These are phyloP conservation scores for Cryphonectria nitschkei DNA, from an alignment of 2,329 filamentous ascomycete species.

Conservation along the genomic window DNA sequence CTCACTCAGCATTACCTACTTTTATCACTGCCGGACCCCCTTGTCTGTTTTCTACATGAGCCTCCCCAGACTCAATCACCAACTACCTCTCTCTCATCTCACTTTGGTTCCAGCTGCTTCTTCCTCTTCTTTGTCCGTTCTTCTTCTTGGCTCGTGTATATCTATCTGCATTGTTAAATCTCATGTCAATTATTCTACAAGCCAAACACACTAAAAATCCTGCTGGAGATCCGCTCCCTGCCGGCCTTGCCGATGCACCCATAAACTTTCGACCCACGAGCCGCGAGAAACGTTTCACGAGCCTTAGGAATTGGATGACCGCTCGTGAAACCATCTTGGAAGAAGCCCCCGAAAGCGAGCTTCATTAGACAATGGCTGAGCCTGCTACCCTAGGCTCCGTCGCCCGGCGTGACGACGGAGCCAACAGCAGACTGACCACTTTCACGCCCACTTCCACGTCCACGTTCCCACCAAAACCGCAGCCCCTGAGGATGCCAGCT, in stretches of 20 bases:
- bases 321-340: not conserved
- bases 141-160: not conserved
- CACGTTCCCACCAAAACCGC: slow-evolving; percentile 11
- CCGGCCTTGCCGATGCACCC: slow-evolving; percentile 23
- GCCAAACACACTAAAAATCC: not conserved
- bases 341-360: not conserved
- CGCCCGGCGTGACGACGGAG: not conserved
- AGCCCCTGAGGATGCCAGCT: slow-evolving; percentile 8
- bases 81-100: not conserved
- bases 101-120: not conserved
- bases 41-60: not conserved
- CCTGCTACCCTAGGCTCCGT: not conserved
- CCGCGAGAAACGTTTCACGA: slow-evolving; percentile 1
- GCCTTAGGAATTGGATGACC: not conserved
- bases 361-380: slow-evolving; percentile 5
- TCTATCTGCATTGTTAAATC: slow-evolving; percentile 12
- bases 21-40: not conserved
- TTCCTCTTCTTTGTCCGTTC: not conserved
- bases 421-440: not conserved
- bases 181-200: slow-evolving; percentile 9
- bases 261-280: not conserved
- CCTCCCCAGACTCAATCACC: slow-evolving; percentile 1
- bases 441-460: not conserved
- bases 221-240: not conserved
- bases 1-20: not conserved